Evolutionary conservation across 2,329 filamentous ascomycete species (phyloP), one percentile per base, ranked within the genome.

Genomic region (Aspergillus cejpii): DNA sequence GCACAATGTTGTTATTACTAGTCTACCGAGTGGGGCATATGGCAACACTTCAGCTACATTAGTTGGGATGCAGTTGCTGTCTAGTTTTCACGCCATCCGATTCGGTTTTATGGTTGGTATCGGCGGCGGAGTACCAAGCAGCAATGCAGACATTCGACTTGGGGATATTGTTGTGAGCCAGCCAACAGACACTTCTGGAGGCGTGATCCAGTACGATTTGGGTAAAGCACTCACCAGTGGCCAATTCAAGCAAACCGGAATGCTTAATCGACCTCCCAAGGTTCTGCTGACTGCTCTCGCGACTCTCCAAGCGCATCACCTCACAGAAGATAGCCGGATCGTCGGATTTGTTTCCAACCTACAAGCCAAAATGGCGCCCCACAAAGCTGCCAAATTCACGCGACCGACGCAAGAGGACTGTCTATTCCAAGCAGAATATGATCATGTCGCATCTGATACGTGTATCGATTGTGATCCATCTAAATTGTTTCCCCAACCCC

Each of bases 181-280:
- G 27, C 56, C 57, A 10, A 46, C 49, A 10, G 44, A 36, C 1
- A 34, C 19, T 1, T 39, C 19, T 12, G 44, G 48, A 14, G 61
- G 62, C 2, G 56, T 63, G 11, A 49, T 63, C 8, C 60, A 65
- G 39, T 61, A 59, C 41, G 61, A 63, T 31, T 40, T 52, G n/a
- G 55, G 59, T 2, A 62, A 63, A 45, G 37, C 44, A 2, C 6
- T 55, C 1, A 41, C 21, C 10, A 45, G 54, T 15, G 55, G 54
- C 23, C 10, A 46, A 3, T 51, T 61, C 3, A 38, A 51, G 17
- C 46, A 37, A 5, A 64, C 52, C 12, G 56, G 55, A 8, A 37
- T 36, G 1, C 41, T 58, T 2, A 51, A 54, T 14, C 41, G 38
- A 5, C 54, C 47, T 10, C 42, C 43, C 19, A 45, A 33, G 8